Evolutionary conservation across 768 basidiomycete species (phyloP), one percentile per base, ranked within the genome.

Genomic region (Exidia glandulosa): DNA sequence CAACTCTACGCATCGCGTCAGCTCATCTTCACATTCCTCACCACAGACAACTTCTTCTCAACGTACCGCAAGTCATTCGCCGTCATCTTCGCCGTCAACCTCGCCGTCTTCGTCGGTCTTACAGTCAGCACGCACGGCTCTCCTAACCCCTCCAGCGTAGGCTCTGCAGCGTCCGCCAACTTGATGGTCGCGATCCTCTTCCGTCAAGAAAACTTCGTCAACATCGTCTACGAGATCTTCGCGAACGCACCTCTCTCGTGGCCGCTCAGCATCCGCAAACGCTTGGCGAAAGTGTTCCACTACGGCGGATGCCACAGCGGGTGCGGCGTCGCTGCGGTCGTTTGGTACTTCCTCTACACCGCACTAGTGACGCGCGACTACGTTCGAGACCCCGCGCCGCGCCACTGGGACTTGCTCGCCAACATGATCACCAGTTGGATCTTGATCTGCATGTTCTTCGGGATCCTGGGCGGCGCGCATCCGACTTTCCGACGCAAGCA

Each of bases 311-410:
- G 31, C 14, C 54, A 56, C 33, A 56, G 54, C 14, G 63, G 63
- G 3, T 57, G 56, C 10, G 61, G 61, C 2, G 52, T 63, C 33
- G 58, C 62, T 2, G 61, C 62, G 13, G 27, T 56, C n/a, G 62
- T 60, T 29, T 64, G 63, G 63, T 34, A 63, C 7, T 50, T 63
- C 55, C 61, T 59, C 54, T 62, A 63, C 57, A 60, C 63, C 5
- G 63, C 61, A 14, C 41, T 52, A 27, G 54, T 27, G 5, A 56
- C 54, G 30, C 54, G 33, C 19, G 54, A 56, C 19, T 45, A 45
- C 41, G 23, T 45, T 29, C 16, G 16, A 6, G 41, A 45, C 19
- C 41, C 41, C 41, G 41, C 41, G 41, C 19, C n/a, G n/a, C n/a
- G n/a, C n/a, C n/a, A n/a, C n/a, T n/a, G 41, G 5, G 41, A 45